Base-by-base conservation (phyloP, 352 stramenopile species). In the Pythium aphanidermatum region DNA sequence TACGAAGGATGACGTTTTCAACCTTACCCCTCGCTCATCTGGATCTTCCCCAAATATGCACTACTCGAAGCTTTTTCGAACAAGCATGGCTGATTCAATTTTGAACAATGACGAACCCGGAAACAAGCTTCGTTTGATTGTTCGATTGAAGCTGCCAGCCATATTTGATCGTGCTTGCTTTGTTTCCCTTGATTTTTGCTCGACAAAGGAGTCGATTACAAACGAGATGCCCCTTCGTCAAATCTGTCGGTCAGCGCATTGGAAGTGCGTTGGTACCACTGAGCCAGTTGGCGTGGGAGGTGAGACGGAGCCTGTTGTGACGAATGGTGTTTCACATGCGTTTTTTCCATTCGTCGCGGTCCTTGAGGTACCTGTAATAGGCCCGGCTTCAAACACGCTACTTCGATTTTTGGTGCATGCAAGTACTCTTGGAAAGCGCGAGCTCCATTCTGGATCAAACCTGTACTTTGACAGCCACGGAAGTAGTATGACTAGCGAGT, bases 291-390 rank as follows among this genome's bases (percentile, higher is more conserved):
- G 76, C 23, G 71, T 86, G 11, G 62, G 55, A 21, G 73, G 71
- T 16, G 74, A 89, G 44, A 80, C 72, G 0, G 74, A 90, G 43
- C 71, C 74, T 0, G 70, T 83, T 21, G 38, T 87, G 25, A 81
- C 61, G 25, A 84, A 66, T 20, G 69, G 68, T 3, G 63, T 52
- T 7, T 68, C 73, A 3, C 72, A 86, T 37, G 57, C 79, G 2
- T 78, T 89, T 43, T 91, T 86, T 39, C 77, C 75, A 19, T 94
- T 94, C 32, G 82, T 94, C n/a, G 75, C 82, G 1, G 82, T 94
- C 28, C 54, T 94, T 3, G 81, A 91, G 41, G 76, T 94, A 2
- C 82, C 82, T 2, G 79, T 94, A 4, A 65, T 89, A 13, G 82
- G 82, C 0, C 77, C 80, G 23, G 77, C 82, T 4, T 90, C 82